A percentile compares a stretch with the other conserved stretches of the same genome.
These are phyloP conservation scores for Gaeumannomyces tritici DNA, from an alignment of 2,329 filamentous ascomycete genomes.

Conservation along the genomic window DNA sequence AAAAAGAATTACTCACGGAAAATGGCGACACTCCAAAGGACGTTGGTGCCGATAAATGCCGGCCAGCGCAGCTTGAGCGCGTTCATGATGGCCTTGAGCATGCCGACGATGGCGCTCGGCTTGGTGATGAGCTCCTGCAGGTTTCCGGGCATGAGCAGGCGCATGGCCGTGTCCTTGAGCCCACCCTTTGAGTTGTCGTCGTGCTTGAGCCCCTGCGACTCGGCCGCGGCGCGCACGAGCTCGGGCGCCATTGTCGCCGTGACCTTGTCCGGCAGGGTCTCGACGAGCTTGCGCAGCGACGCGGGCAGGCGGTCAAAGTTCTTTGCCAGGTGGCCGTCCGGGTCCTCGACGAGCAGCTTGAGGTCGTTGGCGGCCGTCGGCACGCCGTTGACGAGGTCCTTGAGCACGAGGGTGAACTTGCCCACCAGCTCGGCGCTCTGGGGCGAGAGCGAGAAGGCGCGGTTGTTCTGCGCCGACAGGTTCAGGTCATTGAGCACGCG, in stretches of 20 bases:
- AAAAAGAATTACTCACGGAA: conserved; percentile 39
- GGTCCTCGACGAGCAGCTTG: conserved; percentile 49
- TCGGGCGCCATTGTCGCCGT: conserved; percentile 70
- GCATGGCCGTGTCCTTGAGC: conserved; percentile 37
- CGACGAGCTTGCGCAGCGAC: conserved; percentile 78
- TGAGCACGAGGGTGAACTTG: conserved; percentile 82
- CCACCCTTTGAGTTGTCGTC: conserved; percentile 36
- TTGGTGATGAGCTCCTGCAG: conserved; percentile 75
- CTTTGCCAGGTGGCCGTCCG: conserved; percentile 48
- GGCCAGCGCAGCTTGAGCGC: conserved; percentile 84
- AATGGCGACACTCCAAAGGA: conserved; percentile 80
- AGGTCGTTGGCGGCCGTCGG: conserved; percentile 91
- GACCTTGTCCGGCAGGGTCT: conserved; percentile 73
- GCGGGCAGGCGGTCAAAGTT: conserved; percentile 61
- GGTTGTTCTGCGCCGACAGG: conserved; percentile 74
- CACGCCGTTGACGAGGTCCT: conserved; percentile 84
- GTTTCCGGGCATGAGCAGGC: conserved; percentile 57
- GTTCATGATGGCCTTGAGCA: conserved; percentile 84
- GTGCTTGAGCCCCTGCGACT: conserved; percentile 57
- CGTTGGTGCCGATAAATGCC: conserved; percentile 82
- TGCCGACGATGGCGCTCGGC: conserved; percentile 73
- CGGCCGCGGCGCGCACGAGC: conserved; percentile 67
- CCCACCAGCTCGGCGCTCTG: conserved; percentile 75
- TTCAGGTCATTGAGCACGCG: conserved; percentile 77
- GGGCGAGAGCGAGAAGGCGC: conserved; percentile 72